Evolutionary conservation across 805 yeast species (phyloP).

Genomic region (Nakazawaea wyomingensis): DNA sequence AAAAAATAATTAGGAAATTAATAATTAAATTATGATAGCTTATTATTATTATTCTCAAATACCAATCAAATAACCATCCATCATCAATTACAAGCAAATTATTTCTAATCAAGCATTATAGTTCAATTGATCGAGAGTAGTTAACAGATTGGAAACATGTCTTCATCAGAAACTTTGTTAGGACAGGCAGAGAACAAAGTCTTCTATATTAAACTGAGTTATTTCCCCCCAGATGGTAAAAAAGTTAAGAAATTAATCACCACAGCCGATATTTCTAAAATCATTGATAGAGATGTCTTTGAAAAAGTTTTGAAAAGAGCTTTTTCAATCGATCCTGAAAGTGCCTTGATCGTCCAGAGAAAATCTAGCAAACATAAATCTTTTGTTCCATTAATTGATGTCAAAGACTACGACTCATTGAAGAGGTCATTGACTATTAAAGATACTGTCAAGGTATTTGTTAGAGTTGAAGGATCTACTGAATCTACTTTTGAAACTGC

Average conservation of each 20-base stretch:
- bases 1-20: background rate
- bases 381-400: slow-evolving; percentile 33
- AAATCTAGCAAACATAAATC: slow-evolving; percentile 41
- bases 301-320: slow-evolving; percentile 6
- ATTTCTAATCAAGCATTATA: too few species aligned
- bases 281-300: slow-evolving; percentile 2
- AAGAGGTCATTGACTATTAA: slow-evolving; percentile 44
- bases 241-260: slow-evolving; percentile 8
- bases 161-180: too few species aligned
- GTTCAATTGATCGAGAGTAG: too few species aligned
- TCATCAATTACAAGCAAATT: background rate
- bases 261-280: slow-evolving; percentile 7
- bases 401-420: slow-evolving; percentile 37
- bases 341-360: slow-evolving; percentile 20
- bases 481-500: too few species aligned
- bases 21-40: slow-evolving; percentile 4
- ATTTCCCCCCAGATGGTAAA: background rate
- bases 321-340: background rate
- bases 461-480: slow-evolving; percentile 1
- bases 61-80: background rate
- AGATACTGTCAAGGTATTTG: slow-evolving; percentile 32
- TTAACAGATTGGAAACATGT: too few species aligned
- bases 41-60: too few species aligned
- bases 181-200: background rate
- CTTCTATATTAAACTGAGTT: slow-evolving; percentile 4